Conservation (phyloP, 352 stramenopile genomes). For the Poterioochromonas sp. region DNA sequence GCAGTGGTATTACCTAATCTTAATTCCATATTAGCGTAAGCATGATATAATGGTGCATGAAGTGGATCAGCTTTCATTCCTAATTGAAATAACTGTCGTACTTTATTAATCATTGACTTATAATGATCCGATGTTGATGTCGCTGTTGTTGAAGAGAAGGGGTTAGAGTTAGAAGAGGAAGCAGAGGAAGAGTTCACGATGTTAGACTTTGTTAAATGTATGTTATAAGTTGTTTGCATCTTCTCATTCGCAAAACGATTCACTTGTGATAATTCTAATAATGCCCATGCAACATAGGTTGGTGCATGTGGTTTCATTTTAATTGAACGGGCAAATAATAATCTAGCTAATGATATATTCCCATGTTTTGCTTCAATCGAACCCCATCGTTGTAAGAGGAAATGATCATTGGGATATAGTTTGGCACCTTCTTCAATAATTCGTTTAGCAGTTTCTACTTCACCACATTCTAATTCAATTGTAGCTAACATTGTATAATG, state of each 20-base stretch:
- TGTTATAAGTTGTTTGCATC: too few species aligned
- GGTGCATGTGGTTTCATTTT: conserved; percentile 33
- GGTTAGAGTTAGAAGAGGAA: not conserved
- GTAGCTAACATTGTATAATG: conserved; percentile 35
- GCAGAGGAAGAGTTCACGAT: not conserved
- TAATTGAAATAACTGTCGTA: conserved; percentile 43
- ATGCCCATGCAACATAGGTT: conserved; percentile 32
- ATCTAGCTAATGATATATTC: conserved; percentile 26
- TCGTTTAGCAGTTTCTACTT: conserved; percentile 11
- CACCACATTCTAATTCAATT: conserved; percentile 31
- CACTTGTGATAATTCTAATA: conserved; percentile 31
- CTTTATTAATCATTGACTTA: not conserved
- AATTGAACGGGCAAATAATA: conserved; percentile 25
- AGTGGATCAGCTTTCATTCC: conserved; percentile 42
- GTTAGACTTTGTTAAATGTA: too few species aligned
- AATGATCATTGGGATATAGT: conserved; percentile 33
- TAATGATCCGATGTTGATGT: not conserved
- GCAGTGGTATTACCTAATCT: conserved; percentile 39
- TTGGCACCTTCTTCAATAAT: conserved; percentile 10
- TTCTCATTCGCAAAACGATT: too few species aligned
- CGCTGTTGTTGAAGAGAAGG: not conserved
- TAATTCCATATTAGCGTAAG: conserved; percentile 40
- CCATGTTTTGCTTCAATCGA: conserved; percentile 24
- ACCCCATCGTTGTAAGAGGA: conserved; percentile 35
- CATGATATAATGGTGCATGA: conserved; percentile 49